These are phyloP conservation scores for Wickerhamiella azyma DNA, from an alignment of 805 yeast genomes.

Conservation along the genomic window DNA sequence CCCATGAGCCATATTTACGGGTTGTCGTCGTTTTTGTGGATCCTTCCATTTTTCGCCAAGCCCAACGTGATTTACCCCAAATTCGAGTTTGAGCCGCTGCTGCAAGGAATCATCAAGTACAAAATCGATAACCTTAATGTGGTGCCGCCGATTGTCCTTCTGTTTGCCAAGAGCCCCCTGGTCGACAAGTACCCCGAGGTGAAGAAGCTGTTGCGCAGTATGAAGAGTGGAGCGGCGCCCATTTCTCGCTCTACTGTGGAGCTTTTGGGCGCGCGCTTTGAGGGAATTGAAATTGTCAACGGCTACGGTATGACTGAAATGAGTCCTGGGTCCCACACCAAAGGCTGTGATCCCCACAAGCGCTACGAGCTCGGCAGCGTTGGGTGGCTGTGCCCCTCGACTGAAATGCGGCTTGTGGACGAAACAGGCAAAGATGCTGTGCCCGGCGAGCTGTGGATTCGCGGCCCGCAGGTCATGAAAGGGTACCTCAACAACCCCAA, in stretches of 20 bases:
- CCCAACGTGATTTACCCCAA: slow-evolving; percentile 20
- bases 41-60: slow-evolving; percentile 15
- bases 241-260: slow-evolving; percentile 22
- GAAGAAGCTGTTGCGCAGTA: slow-evolving; percentile 26
- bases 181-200: slow-evolving; percentile 33
- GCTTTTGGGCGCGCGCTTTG: slow-evolving; percentile 8
- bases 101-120: slow-evolving; percentile 21
- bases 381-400: slow-evolving; percentile 28
- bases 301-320: slow-evolving; percentile 35
- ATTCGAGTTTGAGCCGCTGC: slow-evolving; percentile 25
- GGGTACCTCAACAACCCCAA: slow-evolving; percentile 37
- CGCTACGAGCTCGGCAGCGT: slow-evolving; percentile 34
- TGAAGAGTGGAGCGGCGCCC: slow-evolving; percentile 33
- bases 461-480: slow-evolving; percentile 40
- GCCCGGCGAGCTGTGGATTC: slow-evolving; percentile 37
- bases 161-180: slow-evolving; percentile 34
- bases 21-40: slow-evolving; percentile 20
- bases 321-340: slow-evolving; percentile 1
- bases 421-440: slow-evolving; percentile 29
- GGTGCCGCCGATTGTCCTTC: slow-evolving; percentile 31
- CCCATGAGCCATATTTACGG: slow-evolving; percentile 27
- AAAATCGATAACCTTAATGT: slow-evolving; percentile 30
- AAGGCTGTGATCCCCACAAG: neutral
- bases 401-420: slow-evolving; percentile 36
- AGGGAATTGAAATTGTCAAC: slow-evolving; percentile 13